Percentiles rank a stretch among this genome's conserved stretches.
These are phyloP conservation scores for Curvularia sp. DNA, from an alignment of 2,329 filamentous ascomycete genomes.

Conservation along the genomic window DNA sequence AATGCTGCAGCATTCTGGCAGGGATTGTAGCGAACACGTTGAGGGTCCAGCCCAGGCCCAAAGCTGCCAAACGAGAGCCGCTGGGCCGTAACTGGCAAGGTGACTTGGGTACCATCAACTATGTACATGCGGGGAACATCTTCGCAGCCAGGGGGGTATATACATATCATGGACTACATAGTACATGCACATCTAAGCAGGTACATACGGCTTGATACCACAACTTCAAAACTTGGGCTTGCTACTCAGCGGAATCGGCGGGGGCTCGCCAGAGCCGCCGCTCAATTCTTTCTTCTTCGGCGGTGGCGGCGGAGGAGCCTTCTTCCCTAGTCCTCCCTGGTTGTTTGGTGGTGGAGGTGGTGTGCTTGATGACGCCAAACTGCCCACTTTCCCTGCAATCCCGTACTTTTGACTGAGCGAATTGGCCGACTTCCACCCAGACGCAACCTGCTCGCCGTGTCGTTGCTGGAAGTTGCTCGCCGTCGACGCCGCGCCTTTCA, in stretches of 20 bases:
- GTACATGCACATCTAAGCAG: neutral
- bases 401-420: conserved; percentile 69
- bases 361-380: conserved; percentile 41
- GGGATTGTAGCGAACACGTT: conserved; percentile 10
- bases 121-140: neutral
- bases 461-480: conserved; percentile 74
- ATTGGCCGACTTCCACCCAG: conserved; percentile 65
- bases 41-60: conserved; percentile 12
- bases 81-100: conserved; percentile 3
- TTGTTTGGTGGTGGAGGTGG: conserved; percentile 30
- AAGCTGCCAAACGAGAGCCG: neutral
- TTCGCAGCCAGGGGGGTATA: neutral
- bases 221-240: conserved; percentile 58
- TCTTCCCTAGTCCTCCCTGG: conserved; percentile 55
- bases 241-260: conserved; percentile 64
- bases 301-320: conserved; percentile 65
- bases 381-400: conserved; percentile 59
- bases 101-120: no score
- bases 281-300: conserved; percentile 62
- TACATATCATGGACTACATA: neutral
- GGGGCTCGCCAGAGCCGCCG: conserved; percentile 53
- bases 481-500: conserved; percentile 65
- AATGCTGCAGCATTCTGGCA: conserved; percentile 5
- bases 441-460: conserved; percentile 71
- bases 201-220: neutral